Percentiles rank a stretch among this genome's conserved stretches.
Conservation (phyloP, 2,329 filamentous ascomycete genomes). For the Colletotrichum euphorbiae region DNA sequence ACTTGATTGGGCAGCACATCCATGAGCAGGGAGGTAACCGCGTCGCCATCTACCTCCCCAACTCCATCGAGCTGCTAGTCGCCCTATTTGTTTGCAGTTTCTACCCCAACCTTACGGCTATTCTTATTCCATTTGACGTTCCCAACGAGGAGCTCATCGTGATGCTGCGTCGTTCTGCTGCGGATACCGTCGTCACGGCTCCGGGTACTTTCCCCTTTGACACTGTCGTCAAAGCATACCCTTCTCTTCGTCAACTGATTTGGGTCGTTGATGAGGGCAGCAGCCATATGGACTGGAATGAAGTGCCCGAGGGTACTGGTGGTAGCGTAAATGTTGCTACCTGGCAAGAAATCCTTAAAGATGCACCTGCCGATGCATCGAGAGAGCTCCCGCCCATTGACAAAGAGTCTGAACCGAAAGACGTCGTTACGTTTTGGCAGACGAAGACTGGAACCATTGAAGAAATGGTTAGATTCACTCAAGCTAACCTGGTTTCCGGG, state of each 20-base stretch:
- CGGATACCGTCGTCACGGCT: constrained; percentile 84
- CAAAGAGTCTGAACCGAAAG: constrained; percentile 62
- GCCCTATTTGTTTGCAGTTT: constrained; percentile 90
- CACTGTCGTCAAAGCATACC: constrained; percentile 74
- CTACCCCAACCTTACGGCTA: constrained; percentile 81
- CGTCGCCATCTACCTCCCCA: constrained; percentile 91
- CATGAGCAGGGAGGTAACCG: constrained; percentile 77
- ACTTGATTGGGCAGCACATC: constrained; percentile 83
- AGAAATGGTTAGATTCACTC: constrained; percentile 85
- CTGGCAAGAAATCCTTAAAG: constrained; percentile 89
- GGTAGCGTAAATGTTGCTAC: constrained; percentile 84
- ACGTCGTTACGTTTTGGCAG: constrained; percentile 77
- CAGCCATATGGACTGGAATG: constrained; percentile 95
- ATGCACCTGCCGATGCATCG: constrained; percentile 69
- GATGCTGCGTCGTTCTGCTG: constrained; percentile 78
- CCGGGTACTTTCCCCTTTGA: constrained; percentile 90
- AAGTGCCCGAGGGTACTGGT: constrained; percentile 81
- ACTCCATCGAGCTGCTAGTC: constrained; percentile 88
- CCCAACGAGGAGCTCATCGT: constrained; percentile 75
- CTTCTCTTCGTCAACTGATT: constrained; percentile 80
- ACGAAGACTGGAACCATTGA: constrained; percentile 62
- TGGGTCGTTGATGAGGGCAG: constrained; percentile 95
- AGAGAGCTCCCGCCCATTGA: constrained; percentile 74
- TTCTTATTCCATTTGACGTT: constrained; percentile 87
- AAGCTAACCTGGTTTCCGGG: constrained; percentile 87